These are phyloP conservation scores for Alternaria novae-zelandiae DNA, from an alignment of 2,329 filamentous ascomycete species.

Conservation along the genomic window DNA sequence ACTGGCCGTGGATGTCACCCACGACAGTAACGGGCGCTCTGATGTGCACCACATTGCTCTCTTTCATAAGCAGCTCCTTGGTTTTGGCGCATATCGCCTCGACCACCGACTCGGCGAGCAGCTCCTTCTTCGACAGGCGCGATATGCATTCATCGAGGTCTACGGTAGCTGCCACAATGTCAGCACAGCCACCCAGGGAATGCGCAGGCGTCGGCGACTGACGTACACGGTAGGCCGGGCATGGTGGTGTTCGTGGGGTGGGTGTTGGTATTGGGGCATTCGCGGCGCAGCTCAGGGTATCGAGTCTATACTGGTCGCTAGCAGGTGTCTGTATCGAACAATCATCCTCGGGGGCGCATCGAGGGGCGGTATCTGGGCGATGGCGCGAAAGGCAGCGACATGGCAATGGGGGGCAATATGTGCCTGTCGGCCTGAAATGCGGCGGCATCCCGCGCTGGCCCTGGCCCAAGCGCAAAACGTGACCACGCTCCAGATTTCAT, in stretches of 20 bases:
- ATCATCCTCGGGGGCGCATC: slow-evolving; percentile 49
- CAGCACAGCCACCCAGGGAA: slow-evolving; percentile 18
- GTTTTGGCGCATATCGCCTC: slow-evolving; percentile 99
- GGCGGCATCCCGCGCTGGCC: slow-evolving; percentile 15
- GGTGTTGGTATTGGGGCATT: slow-evolving; percentile 30
- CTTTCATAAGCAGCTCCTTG: slow-evolving; percentile 98
- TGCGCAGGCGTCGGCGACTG: slow-evolving; percentile 9
- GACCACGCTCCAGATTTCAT: slow-evolving; percentile 19
- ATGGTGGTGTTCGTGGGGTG: slow-evolving; percentile 45
- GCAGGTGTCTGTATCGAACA: slow-evolving; percentile 47
- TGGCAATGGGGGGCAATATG: slow-evolving; percentile 19
- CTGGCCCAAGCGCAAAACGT: slow-evolving; percentile 31
- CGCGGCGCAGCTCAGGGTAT: slow-evolving; percentile 41
- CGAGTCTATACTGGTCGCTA: slow-evolving; percentile 47
- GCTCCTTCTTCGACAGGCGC: slow-evolving; percentile 94
- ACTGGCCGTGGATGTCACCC: slow-evolving; percentile 98
- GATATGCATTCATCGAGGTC: slow-evolving; percentile 99
- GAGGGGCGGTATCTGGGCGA: slow-evolving; percentile 22
- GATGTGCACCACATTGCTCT: slow-evolving; percentile 99
- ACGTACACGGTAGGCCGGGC: slow-evolving; percentile 59
- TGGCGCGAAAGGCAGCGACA: slow-evolving; percentile 26
- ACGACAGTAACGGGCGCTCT: slow-evolving; percentile 95
- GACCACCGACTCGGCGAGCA: slow-evolving; percentile 95
- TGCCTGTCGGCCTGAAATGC: slow-evolving; percentile 17
- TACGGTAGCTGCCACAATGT: slow-evolving; percentile 73